Evolutionary conservation across 1,284 basidiomycete species (phyloP), one percentile per base, ranked within the genome.

Genomic region (Boletus sp.): DNA sequence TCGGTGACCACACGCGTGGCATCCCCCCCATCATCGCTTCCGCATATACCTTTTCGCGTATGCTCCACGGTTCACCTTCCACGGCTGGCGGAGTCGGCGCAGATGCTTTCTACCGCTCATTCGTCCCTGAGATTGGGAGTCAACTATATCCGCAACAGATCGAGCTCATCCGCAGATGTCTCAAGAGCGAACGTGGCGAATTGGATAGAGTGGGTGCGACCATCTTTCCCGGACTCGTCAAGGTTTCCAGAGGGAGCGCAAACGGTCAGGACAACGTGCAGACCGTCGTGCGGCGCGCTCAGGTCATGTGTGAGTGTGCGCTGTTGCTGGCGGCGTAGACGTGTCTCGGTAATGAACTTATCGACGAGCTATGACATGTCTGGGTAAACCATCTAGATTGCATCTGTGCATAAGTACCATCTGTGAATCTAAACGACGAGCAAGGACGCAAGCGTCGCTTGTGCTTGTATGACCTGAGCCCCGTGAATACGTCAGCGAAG

Each of bases 231-330:
- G 89, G 88, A 1, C 71, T 91, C 27, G 89, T 90, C 35, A 91
- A 91, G 66, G 82, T 91, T 5, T 77, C 77, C 4, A 72, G 72
- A 38, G 74, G 66, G 4, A 71, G 69, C 12, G 56, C 65, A 49
- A 60, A 30, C 13, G 33, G 56, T 48, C 65, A 71, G 22, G 78
- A 83, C 32, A 78, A 74, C 49, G 57, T 77, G 26, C 84, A 87
- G 71, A 82, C 80, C 8, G 81, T 91, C 29, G 86, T 91, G 4
- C 70, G 87, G 53, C 72, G 88, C 48, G 88, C 88, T 19, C 89
- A 91, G 65, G 88, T 89, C 14, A 81, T 91, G 41, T 91, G 88
- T 59, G 83, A 87, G 65, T 91, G 85, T 59, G 86, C 88, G 0
- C 68, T 88, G 12, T 36, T 57, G 72, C 44, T 16, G 41, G 40